Evolutionary conservation across 2,329 filamentous ascomycete species (phyloP).

Genomic region (Pseudovirgaria hyperparasitica): DNA sequence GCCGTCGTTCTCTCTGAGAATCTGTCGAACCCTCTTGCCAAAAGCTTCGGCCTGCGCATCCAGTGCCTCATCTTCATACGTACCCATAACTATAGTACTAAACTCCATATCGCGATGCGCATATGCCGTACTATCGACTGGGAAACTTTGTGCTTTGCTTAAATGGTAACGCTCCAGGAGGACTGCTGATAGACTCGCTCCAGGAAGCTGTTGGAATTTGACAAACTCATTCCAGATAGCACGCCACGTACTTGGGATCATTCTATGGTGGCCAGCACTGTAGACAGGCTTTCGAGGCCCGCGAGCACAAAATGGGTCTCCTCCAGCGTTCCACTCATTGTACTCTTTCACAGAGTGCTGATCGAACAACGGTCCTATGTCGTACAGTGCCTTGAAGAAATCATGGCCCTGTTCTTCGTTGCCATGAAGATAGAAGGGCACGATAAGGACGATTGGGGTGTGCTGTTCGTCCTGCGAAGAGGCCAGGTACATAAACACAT

Average conservation of each 20-base stretch:
- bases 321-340: slow-evolving; percentile 26
- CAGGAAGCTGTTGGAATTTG: slow-evolving; percentile 20
- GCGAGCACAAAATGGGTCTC: slow-evolving; percentile 22
- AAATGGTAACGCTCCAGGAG: slow-evolving; percentile 26
- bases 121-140: slow-evolving; percentile 12
- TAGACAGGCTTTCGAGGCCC: slow-evolving; percentile 29
- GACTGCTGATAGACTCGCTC: slow-evolving; percentile 18
- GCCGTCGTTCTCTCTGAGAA: slow-evolving; percentile 12
- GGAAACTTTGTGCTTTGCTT: slow-evolving; percentile 14
- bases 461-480: slow-evolving; percentile 12
- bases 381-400: slow-evolving; percentile 24
- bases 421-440: slow-evolving; percentile 21
- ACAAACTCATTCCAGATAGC: slow-evolving; percentile 27
- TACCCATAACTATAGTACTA: slow-evolving; percentile 26
- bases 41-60: slow-evolving; percentile 23
- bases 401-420: slow-evolving; percentile 16
- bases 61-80: slow-evolving; percentile 24
- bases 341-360: slow-evolving; percentile 19
- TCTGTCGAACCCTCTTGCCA: slow-evolving; percentile 16
- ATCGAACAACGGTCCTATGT: slow-evolving; percentile 15
- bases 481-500: slow-evolving; percentile 23
- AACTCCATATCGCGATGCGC: slow-evolving; percentile 23
- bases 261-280: slow-evolving; percentile 18
- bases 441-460: slow-evolving; percentile 13
- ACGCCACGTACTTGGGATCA: slow-evolving; percentile 26